Evolutionary conservation across 139 green algal species (phyloP).

Genomic region (Chlorella sp.): DNA sequence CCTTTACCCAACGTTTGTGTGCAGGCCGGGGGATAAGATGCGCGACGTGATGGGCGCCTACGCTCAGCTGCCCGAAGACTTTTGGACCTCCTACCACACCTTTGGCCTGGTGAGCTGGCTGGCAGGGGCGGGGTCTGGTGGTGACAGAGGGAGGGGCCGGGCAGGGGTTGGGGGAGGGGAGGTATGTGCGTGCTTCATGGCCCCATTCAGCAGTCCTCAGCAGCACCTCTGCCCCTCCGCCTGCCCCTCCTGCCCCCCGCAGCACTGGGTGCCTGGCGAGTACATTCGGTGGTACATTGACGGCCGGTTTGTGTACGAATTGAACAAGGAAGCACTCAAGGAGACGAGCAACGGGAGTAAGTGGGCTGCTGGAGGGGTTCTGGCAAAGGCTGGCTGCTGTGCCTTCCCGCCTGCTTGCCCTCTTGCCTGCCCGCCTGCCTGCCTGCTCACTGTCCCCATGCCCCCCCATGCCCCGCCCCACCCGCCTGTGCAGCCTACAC

Average conservation of each 20-base stretch:
- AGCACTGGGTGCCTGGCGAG: constrained; percentile 1
- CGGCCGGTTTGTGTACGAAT: constrained; percentile 42
- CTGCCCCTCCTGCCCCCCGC: not conserved
- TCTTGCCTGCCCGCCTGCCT: not conserved
- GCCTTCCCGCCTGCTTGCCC: not conserved
- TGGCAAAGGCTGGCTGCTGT: not conserved
- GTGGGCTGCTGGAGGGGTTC: not conserved
- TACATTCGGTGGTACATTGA: constrained; percentile 57
- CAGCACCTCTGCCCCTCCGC: no score
- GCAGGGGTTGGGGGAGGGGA: no score
- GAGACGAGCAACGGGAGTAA: constrained; percentile 21
- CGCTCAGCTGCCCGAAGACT: constrained; percentile 19
- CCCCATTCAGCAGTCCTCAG: not conserved
- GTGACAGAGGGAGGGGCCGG: not conserved
- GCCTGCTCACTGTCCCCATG: not conserved
- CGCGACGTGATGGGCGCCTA: constrained; percentile 45
- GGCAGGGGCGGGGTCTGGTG: not conserved
- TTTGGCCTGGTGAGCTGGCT: constrained; percentile 41
- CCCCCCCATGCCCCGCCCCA: not conserved
- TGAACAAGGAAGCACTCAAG: constrained; percentile 39
- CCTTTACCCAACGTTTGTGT: not conserved
- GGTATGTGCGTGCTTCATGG: not conserved
- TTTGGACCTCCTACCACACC: constrained; percentile 44
- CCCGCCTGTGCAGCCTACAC: not conserved
- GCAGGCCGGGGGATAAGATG: constrained; percentile 1